These are phyloP conservation scores for Cytospora paraplurivora DNA, from an alignment of 2,329 filamentous ascomycete species.

Conservation along the genomic window DNA sequence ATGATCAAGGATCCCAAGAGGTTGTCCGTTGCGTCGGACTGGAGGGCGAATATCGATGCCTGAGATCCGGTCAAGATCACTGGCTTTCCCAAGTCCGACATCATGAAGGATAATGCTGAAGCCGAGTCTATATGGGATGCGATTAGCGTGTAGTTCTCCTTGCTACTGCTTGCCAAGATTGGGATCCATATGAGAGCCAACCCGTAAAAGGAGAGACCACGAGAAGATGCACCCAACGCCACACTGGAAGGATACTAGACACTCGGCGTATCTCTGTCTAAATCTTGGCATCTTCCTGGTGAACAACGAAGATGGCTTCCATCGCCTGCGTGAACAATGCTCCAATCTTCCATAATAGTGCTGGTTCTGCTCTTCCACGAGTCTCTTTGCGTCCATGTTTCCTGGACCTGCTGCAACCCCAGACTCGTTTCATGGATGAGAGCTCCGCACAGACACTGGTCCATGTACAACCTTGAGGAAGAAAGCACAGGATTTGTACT, in stretches of 20 bases:
- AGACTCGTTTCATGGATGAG: not conserved
- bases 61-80: slow-evolving; percentile 83
- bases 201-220: not conserved
- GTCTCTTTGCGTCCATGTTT: not conserved
- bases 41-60: slow-evolving; percentile 85
- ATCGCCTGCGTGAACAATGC: not conserved
- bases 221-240: not conserved
- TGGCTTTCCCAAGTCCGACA: slow-evolving; percentile 86
- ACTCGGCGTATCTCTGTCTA: not conserved
- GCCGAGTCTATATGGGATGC: slow-evolving; percentile 59
- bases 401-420: not conserved
- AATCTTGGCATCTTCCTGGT: not conserved
- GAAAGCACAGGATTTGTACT: not conserved
- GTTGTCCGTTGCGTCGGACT: slow-evolving; percentile 91
- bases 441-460: not conserved
- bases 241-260: not conserved
- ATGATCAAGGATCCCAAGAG: slow-evolving; percentile 85
- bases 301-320: no score
- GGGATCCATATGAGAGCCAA: not conserved
- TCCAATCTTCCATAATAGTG: not conserved
- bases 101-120: slow-evolving; percentile 90
- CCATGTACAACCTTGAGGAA: not conserved
- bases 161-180: not conserved
- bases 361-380: not conserved
- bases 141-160: not conserved